Conservation (phyloP, 768 basidiomycete genomes). For the Pulveroboletus frians region DNA sequence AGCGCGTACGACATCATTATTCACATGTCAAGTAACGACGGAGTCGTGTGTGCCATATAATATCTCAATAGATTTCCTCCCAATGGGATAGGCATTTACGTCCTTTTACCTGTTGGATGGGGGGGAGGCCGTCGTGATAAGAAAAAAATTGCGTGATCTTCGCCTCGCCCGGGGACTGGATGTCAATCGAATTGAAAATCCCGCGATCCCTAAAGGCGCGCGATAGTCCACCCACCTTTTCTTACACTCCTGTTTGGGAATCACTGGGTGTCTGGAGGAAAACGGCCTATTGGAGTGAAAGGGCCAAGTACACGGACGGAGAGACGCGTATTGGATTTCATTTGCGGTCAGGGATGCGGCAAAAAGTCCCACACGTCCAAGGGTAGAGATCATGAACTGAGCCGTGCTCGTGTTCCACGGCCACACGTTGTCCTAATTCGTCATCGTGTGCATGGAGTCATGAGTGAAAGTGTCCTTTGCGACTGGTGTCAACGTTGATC, state of each 20-base stretch:
- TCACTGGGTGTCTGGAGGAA: not conserved
- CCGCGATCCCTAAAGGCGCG: not conserved
- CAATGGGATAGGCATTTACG: conserved; percentile 13
- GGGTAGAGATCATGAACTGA: conserved; percentile 1
- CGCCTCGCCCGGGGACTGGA: not conserved
- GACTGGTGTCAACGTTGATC: too few relatives aligned
- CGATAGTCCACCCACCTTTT: conserved; percentile 9
- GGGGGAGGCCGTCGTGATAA: conserved; percentile 2
- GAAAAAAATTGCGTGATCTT: conserved; percentile 1
- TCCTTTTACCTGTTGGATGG: conserved; percentile 7
- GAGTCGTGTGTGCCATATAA: not conserved
- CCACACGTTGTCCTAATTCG: not conserved
- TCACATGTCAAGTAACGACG: conserved; percentile 2
- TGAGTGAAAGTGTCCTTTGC: too few relatives aligned
- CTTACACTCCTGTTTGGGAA: conserved; percentile 13
- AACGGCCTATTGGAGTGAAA: not conserved
- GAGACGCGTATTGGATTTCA: conserved; percentile 12
- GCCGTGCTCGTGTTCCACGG: not conserved
- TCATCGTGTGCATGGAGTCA: too few relatives aligned
- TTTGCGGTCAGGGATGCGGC: conserved; percentile 13
- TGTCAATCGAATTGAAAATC: conserved; percentile 7
- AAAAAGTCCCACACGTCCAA: conserved; percentile 13
- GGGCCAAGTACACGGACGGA: not conserved
- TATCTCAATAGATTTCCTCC: conserved; percentile 3
- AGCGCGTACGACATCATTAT: not conserved